Evolutionary conservation across 345 rosid genomes (phyloP), one percentile per base, ranked within the genome.

Genomic region (Acer yangbiense): DNA sequence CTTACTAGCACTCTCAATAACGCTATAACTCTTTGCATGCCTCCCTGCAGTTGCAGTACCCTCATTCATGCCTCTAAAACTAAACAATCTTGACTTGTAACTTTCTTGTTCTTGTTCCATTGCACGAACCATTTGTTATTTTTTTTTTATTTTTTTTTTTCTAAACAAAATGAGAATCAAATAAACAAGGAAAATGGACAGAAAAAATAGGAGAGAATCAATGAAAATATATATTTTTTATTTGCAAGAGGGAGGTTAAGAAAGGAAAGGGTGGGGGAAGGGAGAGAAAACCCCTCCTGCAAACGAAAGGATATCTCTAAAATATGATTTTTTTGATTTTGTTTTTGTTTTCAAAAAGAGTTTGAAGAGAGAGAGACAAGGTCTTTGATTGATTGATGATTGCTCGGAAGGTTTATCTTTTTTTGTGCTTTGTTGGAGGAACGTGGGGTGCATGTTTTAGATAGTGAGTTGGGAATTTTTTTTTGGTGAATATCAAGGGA

Each of bases 361-460:
- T 14, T 68, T 52, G 68, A 61, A 10, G 13, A 46, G 46, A 43
- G 10, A 68, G 55, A 43, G 60, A 76, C 44, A 69, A 64, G 55
- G 46, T 29, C 14, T n/a, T 57, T 6, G 16, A 18, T 27, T 23
- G 65, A 35, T 5, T 35, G 39, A 35, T 4, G 6, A 76, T 60
- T 71, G 27, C 10, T 23, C 65, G 64, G 11, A 23, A 27, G 52
- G 18, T 1, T 71, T 11, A 75, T 65, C 54, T 64, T 61, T 25
- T 14, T 29, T 74, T 65, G 65, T 55, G 73, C 57, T 27, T 41
- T 50, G 18, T 71, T 65, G 79, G 74, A 9, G 21, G 86, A 87
- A 85, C 79, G 90, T 89, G 93, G 84, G 90, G 88, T 86, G 89
- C 87, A 85, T 84, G 89, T 84, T 85, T 74, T 23, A 68, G 77